Evolutionary conservation across 2,329 filamentous ascomycete genomes (phyloP), one percentile per base, ranked within the genome.

Genomic region (Cladosporium sp.): DNA sequence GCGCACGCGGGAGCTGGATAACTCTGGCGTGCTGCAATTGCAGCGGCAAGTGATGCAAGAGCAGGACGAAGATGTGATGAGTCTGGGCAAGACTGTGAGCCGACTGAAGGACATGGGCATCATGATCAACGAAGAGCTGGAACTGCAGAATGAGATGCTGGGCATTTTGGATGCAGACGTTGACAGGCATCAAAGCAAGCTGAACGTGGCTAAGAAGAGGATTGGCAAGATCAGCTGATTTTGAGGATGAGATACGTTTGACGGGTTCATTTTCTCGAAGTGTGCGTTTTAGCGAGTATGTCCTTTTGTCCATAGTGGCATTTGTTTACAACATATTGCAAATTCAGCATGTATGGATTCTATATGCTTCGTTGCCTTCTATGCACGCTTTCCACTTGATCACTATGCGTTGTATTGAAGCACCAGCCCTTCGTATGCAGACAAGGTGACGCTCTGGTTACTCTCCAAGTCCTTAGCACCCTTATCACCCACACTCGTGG

Each of bases 101-200:
- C 77, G 87, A 58, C 87, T 93, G 76, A 86, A 83, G 68, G 86
- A 91, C 73, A 89, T 93, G 82, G 89, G 89, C 0, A 76, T 90
- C 47, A 81, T 85, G 57, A 92, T 94, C 67, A 82, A 89, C 62
- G 82, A 86, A 50, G 90, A 93, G 75, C 79, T 92, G 57, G 81
- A 85, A 54, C 73, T 83, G 63, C 89, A 93, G 75, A 88, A 84
- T 56, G 80, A 84, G 70, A 83, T 91, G 82, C 76, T 94, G 28
- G 81, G 83, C 12, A 72, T 83, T 63, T 69, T 91, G 60, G 85
- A 87, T 61, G 77, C 84, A 56, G 87, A 91, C 72, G 80, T 81
- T 2, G 83, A 86, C 56, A 77, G 86, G 5, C 77, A 91, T 15
- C 78, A 81, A 42, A 80, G 80, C 60, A 93, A 93, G 80, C 74